Conservation (phyloP, 2,329 filamentous ascomycete genomes). For the Trichoderma polysporum region DNA sequence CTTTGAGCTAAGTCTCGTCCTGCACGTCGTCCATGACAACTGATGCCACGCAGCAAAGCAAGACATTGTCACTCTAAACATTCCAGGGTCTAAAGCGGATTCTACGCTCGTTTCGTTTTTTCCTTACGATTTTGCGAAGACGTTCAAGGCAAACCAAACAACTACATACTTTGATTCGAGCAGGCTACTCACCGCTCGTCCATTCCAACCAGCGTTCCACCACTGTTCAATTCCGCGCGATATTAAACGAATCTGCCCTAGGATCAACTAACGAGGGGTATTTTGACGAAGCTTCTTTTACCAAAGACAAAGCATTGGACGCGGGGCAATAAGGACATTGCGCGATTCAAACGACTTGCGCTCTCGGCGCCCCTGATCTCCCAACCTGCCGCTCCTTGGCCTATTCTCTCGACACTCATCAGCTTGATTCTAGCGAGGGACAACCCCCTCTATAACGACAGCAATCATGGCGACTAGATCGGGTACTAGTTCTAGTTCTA, state of each 20-base stretch:
- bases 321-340: not conserved
- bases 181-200: not conserved
- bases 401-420: not conserved
- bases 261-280: not conserved
- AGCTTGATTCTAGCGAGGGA: conserved; percentile 22
- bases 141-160: not conserved
- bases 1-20: conserved; percentile 21
- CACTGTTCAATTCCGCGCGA: not conserved
- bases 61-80: conserved; percentile 17
- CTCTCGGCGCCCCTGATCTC: conserved; percentile 21
- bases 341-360: conserved; percentile 4
- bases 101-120: not conserved
- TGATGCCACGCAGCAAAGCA: conserved; percentile 18
- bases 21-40: conserved; percentile 18
- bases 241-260: not conserved
- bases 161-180: not conserved
- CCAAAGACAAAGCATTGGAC: not conserved
- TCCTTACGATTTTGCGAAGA: not conserved
- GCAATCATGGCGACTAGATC: conserved; percentile 26
- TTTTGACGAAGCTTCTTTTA: not conserved
- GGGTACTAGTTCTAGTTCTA: conserved; percentile 23
- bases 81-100: conserved; percentile 15
- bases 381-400: conserved; percentile 27
- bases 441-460: not conserved
- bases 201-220: conserved; percentile 15